A percentile compares a stretch with the other conserved stretches of the same genome.
Evolutionary conservation across 208 protist species (phyloP).

Genomic region (Borovskyia barvae): DNA sequence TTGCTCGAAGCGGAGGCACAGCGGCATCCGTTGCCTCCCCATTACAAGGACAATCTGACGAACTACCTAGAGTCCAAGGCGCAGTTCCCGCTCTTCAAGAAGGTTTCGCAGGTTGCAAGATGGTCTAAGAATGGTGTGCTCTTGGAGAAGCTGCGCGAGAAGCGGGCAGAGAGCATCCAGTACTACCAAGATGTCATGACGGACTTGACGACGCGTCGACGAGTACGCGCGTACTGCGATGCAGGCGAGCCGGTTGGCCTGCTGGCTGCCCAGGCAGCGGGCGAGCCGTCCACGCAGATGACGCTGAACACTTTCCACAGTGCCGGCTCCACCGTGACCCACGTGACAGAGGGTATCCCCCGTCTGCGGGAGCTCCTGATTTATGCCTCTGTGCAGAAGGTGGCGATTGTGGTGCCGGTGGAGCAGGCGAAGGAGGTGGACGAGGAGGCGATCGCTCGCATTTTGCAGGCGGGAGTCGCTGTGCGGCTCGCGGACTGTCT

Average conservation of each 20-base stretch:
- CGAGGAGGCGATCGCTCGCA: conserved; percentile 53
- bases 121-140: conserved; percentile 52
- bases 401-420: conserved; percentile 88
- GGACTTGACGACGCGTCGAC: conserved; percentile 58
- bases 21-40: conserved; percentile 57
- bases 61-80: conserved; percentile 61
- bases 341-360: conserved; percentile 99
- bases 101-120: conserved; percentile 73
- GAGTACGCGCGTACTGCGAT: conserved; percentile 75
- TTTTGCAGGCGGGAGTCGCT: conserved; percentile 60
- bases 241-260: conserved; percentile 97
- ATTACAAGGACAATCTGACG: conserved; percentile 37
- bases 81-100: conserved; percentile 67
- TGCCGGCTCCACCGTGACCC: conserved; percentile 98
- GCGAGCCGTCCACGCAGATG: conserved; percentile 99
- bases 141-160: conserved; percentile 58
- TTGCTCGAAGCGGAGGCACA: conserved; percentile 30
- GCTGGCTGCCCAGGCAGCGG: conserved; percentile 97
- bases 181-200: conserved; percentile 59
- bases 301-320: conserved; percentile 99
- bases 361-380: conserved; percentile 99
- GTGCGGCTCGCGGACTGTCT: conserved; percentile 70
- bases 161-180: conserved; percentile 47
- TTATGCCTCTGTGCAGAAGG: conserved; percentile 90
- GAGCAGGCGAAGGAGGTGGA: conserved; percentile 51